A percentile compares a stretch with the other conserved stretches of the same genome.
Evolutionary conservation across 169 alveolate genomes (phyloP).

Genomic region (Babesia bigemina): DNA sequence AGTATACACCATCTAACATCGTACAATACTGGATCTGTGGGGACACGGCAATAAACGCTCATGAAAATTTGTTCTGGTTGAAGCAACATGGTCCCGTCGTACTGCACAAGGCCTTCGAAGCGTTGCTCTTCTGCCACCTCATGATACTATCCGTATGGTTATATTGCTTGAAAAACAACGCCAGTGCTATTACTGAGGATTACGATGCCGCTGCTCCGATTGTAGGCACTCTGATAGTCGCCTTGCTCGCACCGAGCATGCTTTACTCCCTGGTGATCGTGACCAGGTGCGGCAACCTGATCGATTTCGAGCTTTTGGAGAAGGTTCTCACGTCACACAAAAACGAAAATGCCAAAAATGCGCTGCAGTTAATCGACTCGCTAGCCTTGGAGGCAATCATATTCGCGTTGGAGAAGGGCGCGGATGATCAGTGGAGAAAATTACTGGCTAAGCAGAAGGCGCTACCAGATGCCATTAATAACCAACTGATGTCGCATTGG

Average conservation of each 20-base stretch:
- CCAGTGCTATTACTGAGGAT: conserved; percentile 5
- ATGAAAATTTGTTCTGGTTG: conserved; percentile 79
- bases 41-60: conserved; percentile 78
- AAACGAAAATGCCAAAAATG: conserved; percentile 55
- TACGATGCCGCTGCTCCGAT: conserved; percentile 2
- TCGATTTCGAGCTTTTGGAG: conserved; percentile 46
- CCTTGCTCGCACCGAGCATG: conserved; percentile 37
- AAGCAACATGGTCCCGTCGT: conserved; percentile 82
- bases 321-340: conserved; percentile 34
- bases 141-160: conserved; percentile 57
- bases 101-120: conserved; percentile 35
- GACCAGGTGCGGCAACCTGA: conserved; percentile 51
- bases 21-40: conserved; percentile 55
- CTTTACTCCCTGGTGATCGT: conserved; percentile 60
- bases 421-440: conserved; percentile 58
- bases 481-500: conserved; percentile 48
- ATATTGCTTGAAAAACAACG: conserved; percentile 19
- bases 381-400: conserved; percentile 45
- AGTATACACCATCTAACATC: conserved; percentile 33
- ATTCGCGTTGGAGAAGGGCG: conserved; percentile 40
- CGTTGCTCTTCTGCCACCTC: conserved; percentile 34
- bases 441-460: conserved; percentile 60
- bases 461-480: conserved; percentile 30
- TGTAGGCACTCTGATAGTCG: conserved; percentile 1
- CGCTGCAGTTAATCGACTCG: conserved; percentile 58